A percentile compares a stretch with the other conserved stretches of the same genome.
These are phyloP conservation scores for Fusarium tricinctum DNA, from an alignment of 2,329 filamentous ascomycete genomes.

Conservation along the genomic window DNA sequence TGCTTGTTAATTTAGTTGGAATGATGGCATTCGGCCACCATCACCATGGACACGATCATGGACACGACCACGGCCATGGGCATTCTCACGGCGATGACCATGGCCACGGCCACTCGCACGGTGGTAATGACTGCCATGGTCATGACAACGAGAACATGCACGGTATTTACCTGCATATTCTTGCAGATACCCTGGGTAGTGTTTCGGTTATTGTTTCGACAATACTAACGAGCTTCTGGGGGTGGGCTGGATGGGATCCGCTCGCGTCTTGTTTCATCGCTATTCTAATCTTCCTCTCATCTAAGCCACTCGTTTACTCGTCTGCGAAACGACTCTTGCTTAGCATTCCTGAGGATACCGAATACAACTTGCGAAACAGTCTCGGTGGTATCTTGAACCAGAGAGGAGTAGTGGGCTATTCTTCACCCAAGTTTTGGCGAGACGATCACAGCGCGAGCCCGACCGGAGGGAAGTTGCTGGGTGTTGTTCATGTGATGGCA, in stretches of 20 bases:
- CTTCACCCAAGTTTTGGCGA: conserved; percentile 92
- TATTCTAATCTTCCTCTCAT: conserved; percentile 91
- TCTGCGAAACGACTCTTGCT: conserved; percentile 87
- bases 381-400: conserved; percentile 86
- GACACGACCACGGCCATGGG: conserved; percentile 53
- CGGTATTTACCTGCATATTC: conserved; percentile 94
- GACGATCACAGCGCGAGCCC: conserved; percentile 73
- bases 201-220: conserved; percentile 96
- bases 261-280: conserved; percentile 95
- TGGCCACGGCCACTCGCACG: conserved; percentile 54
- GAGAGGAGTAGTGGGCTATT: conserved; percentile 86
- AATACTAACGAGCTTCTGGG: conserved; percentile 84
- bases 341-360: conserved; percentile 84
- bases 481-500: conserved; percentile 88
- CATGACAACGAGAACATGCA: conserved; percentile 98
- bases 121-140: conserved; percentile 56
- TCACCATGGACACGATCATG: conserved; percentile 66
- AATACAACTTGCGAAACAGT: conserved; percentile 89
- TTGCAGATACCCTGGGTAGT: conserved; percentile 94
- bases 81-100: conserved; percentile 55
- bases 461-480: conserved; percentile 72
- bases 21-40: conserved; percentile 86
- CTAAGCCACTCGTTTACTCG: conserved; percentile 87
- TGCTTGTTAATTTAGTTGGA: conserved; percentile 92
- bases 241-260: conserved; percentile 95